These are phyloP conservation scores for Zasmidium angulare DNA, from an alignment of 2,329 filamentous ascomycete species.

Conservation along the genomic window DNA sequence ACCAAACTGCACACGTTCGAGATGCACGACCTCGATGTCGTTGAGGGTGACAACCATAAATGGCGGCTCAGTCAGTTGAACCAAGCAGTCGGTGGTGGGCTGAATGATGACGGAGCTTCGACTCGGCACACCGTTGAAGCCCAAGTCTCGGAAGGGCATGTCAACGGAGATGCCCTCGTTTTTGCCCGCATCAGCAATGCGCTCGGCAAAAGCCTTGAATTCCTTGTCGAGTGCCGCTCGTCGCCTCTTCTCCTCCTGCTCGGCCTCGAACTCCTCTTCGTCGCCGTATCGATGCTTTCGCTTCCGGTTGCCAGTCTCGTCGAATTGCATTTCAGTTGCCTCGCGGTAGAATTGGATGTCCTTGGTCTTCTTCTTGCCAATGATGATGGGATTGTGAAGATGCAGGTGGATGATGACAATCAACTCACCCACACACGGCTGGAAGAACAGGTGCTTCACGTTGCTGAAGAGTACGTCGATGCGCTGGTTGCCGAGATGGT, in stretches of 20 bases:
- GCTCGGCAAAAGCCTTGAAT: conserved; percentile 95
- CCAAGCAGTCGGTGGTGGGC: conserved; percentile 93
- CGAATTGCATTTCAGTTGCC: conserved; percentile 97
- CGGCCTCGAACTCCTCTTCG: conserved; percentile 97
- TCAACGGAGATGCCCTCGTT: conserved; percentile 90
- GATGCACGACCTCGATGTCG: conserved; percentile 92
- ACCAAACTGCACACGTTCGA: conserved; percentile 93
- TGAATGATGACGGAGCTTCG: conserved; percentile 94
- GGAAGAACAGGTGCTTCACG: conserved; percentile 98
- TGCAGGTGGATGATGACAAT: conserved; percentile 98
- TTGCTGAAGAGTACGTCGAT: conserved; percentile 98
- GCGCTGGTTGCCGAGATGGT: conserved; percentile 76
- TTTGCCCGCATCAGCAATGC: conserved; percentile 92
- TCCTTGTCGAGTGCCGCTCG: conserved; percentile 90
- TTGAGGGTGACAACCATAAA: conserved; percentile 95
- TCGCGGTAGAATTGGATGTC: conserved; percentile 98
- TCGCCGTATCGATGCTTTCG: conserved; percentile 97
- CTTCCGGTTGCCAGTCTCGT: conserved; percentile 97
- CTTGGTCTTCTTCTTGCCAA: conserved; percentile 98
- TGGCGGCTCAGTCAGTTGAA: conserved; percentile 93
- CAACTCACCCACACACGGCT: conserved; percentile 91
- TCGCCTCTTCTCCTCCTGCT: conserved; percentile 91
- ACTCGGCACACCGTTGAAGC: conserved; percentile 94
- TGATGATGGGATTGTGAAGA: conserved; percentile 95
- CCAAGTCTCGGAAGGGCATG: conserved; percentile 93